Evolutionary conservation across 306 rosid species (phyloP), one percentile per base, ranked within the genome.

Genomic region (Cyclanthera cordifolia): DNA sequence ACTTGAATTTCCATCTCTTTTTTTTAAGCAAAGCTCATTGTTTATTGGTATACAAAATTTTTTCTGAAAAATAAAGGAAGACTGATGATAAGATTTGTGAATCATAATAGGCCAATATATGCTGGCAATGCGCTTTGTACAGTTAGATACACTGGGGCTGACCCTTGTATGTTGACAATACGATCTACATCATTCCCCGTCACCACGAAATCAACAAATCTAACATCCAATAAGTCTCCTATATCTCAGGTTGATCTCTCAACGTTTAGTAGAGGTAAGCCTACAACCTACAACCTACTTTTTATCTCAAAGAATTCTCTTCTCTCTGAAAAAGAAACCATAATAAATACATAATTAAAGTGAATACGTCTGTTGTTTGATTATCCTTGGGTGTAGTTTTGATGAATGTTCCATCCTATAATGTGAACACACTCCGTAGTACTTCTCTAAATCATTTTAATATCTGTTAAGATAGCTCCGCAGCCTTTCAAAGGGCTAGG

Each of bases 41-140:
- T 23, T 46, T 4, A 63, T 73, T 61, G 78, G 64, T 64, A 46
- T 27, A 14, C 20, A 25, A 56, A 25, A 27, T 27, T 25, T 55
- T 55, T 56, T 27, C 27, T 14, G 11, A 4, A 12, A 23, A 25
- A 13, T 5, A 7, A 56, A 56, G 19, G 27, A 25, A 13, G 39
- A 28, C 43, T 60, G 81, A 67, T 46, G 51, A 49, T 60, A 55
- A 58, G 23, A 70, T 70, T 49, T 46, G 57, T 20, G 72, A 72
- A 73, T 79, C 74, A 47, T 75, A 68, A 60, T 90, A 92, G 97
- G 92, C 97, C 97, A 48, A 89, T 85, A 80, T 92, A 89, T 80
- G 98, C 98, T 52, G 98, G 98, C 57, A 92, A 92, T 81, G 96
- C 98, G 16, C 93, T 89, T 74, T 85, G 84, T 77, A 89, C 89